Percentiles rank a stretch among this genome's conserved stretches.
phyloP scores from a whole-genome alignment of 2,329 filamentous ascomycete genomes.

The Claviceps pusilla region DNA sequence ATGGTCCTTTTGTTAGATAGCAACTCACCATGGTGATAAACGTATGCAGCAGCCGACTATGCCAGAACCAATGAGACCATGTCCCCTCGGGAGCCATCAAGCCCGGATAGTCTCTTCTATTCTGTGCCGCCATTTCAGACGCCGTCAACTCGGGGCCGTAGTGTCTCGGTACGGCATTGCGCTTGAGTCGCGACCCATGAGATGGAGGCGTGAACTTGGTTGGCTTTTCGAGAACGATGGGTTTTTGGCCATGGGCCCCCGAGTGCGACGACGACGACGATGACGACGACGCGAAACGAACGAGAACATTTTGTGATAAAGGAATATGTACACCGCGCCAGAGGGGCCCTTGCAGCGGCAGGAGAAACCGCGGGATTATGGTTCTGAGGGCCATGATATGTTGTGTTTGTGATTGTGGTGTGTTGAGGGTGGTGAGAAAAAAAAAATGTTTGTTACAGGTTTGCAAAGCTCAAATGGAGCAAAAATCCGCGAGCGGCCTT shows the following conservation, averaged over 20 bases:
- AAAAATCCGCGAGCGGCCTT: not conserved
- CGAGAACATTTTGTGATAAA: constrained; percentile 19
- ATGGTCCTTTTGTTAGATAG: not conserved
- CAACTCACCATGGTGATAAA: constrained; percentile 64
- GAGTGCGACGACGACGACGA: constrained; percentile 1
- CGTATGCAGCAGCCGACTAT: constrained; percentile 60
- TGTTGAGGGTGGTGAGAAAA: not conserved
- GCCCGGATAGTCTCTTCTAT: constrained; percentile 63
- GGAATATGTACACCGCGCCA: constrained; percentile 32
- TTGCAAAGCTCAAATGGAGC: not conserved
- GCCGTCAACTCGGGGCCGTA: constrained; percentile 60
- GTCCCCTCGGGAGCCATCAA: constrained; percentile 76
- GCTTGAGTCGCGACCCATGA: constrained; percentile 56
- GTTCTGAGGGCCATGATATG: constrained; percentile 31
- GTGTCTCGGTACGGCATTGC: constrained; percentile 40
- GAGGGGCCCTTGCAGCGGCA: constrained; percentile 43
- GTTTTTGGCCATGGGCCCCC: constrained; percentile 25
- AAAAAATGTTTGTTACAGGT: not conserved
- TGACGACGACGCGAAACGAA: constrained; percentile 20
- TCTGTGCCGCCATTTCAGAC: constrained; percentile 51
- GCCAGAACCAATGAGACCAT: constrained; percentile 72
- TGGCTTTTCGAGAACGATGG: constrained; percentile 68
- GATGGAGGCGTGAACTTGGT: constrained; percentile 85
- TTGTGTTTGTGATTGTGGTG: not conserved
- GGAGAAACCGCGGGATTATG: constrained; percentile 51